Evolutionary conservation across 352 stramenopile species (phyloP), one percentile per base, ranked within the genome.

Genomic region (Globisporangium rhizosaccharum): DNA sequence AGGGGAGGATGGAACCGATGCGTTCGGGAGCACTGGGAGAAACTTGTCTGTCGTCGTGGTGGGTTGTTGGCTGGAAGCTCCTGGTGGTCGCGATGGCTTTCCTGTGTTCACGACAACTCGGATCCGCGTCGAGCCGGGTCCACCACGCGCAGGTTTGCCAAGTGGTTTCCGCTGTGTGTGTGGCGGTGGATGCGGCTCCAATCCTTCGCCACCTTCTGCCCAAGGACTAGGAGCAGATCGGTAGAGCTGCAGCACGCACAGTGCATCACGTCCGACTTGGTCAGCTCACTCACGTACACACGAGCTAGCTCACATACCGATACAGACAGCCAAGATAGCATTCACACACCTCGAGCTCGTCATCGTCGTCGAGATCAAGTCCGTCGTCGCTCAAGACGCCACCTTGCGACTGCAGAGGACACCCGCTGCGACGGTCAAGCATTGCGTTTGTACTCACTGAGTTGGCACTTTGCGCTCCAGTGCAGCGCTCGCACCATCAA

Each of bases 221-320:
- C 58, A 64, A 8, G 58, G 58, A 44, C 58, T 55, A 12, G 37
- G 58, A 28, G 44, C 44, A 3, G 58, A 59, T 15, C 44, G 58
- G 17, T 55, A 52, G 51, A 64, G 46, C 58, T 64, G 36, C 18
- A 28, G 36, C 30, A 12, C 33, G 10, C 10, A 3, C 28, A 44
- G 26, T 20, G 42, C 25, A 12, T 51, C 25, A 49, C 14, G 1
- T 3, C 17, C 20, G 50, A 41, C 15, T 39, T 25, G 2, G 41
- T 37, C 11, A 26, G 30, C 1, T 36, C 18, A 15, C 33, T 1
- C 17, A 12, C 18, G 6, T 33, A 6, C 28, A 33, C 28, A 33
- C 28, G 28, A 33, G 28, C 28, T 33, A 26, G 30, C 1, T 36
- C 18, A 23, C 33, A 3, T 7, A 6, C 18, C 1, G 20, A 49